Evolutionary conservation across 2,329 filamentous ascomycete genomes (phyloP), one percentile per base, ranked within the genome.

Genomic region (Trichoderma arundinaceum): DNA sequence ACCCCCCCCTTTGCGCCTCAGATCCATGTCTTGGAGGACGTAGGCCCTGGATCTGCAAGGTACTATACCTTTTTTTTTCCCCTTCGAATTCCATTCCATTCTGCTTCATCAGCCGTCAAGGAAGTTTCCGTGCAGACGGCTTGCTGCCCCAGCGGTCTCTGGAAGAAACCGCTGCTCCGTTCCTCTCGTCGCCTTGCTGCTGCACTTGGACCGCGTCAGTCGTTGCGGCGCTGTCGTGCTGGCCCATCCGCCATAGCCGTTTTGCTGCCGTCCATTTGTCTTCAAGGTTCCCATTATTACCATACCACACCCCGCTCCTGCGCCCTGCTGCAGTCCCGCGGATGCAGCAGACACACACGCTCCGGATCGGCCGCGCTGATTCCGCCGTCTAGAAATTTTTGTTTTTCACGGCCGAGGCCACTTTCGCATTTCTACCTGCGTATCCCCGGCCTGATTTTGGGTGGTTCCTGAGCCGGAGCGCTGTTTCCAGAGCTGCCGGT

Each of bases 11-110:
- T 56, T 7, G 62, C 38, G 58, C 44, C 22, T 49, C 56, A 44
- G 49, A 63, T 63, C 59, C 64, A 63, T 66, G 64, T 63, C 49
- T 63, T 63, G 48, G 62, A 48, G 41, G 38, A 35, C 48, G 22
- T 65, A 43, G 56, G 48, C 44, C n/a, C 65, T 61, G 69, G 68
- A 71, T 68, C 69, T 71, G 69, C 69, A 72, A 69, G 69, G 61
- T 64, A 64, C 51, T 38, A 33, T 54, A 38, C 35, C 68, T 69
- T 67, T 69, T 66, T 57, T 33, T 43, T 66, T 70, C 67, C 68
- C 68, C 52, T 48, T 43, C 67, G 65, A 68, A 56, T 65, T 58
- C 49, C 52, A 44, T 58, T 61, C 33, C 54, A 41, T 64, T 33
- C 32, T 33, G 61, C 43, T 48, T 63, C 22, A 10, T 28, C 39